Conservation (phyloP, 1,284 basidiomycete species). For the Cystobasidium sp. region DNA sequence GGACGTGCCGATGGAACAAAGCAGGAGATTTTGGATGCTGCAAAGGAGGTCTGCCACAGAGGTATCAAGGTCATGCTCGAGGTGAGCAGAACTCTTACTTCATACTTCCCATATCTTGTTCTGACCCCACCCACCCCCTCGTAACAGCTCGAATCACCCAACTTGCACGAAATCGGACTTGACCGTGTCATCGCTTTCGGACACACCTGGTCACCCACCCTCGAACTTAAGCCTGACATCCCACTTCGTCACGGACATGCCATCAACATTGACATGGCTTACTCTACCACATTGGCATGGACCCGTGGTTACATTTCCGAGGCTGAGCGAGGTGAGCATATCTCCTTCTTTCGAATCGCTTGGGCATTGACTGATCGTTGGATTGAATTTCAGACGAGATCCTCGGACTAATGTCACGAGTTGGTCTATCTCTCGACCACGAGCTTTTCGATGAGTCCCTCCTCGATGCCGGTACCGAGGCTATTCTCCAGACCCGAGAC, state of each 20-base stretch:
- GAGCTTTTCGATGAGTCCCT: conserved; percentile 58
- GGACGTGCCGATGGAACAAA: conserved; percentile 57
- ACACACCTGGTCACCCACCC: conserved; percentile 60
- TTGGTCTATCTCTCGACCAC: conserved; percentile 61
- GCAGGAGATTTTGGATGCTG: conserved; percentile 56
- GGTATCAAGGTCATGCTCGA: conserved; percentile 61
- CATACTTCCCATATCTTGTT: background rate
- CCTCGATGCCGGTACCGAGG: conserved; percentile 57
- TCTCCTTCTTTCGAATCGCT: background rate
- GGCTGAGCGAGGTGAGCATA: conserved; percentile 53
- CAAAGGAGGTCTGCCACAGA: conserved; percentile 58
- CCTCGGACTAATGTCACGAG: conserved; percentile 57
- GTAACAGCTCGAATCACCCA: conserved; percentile 59
- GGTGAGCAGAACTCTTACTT: conserved; percentile 46
- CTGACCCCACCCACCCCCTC: background rate
- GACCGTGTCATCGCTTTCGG: conserved; percentile 61
- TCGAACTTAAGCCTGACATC: conserved; percentile 58
- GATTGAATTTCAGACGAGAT: conserved; percentile 55
- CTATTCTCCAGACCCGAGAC: conserved; percentile 61
- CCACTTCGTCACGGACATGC: conserved; percentile 59
- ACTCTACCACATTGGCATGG: conserved; percentile 59
- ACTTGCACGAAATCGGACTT: conserved; percentile 61
- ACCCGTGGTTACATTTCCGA: conserved; percentile 58
- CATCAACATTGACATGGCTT: conserved; percentile 61
- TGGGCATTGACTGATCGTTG: background rate